Evolutionary conservation across 202 grass and related monocot genomes (phyloP).

Genomic region (Saccharum hybrid): DNA sequence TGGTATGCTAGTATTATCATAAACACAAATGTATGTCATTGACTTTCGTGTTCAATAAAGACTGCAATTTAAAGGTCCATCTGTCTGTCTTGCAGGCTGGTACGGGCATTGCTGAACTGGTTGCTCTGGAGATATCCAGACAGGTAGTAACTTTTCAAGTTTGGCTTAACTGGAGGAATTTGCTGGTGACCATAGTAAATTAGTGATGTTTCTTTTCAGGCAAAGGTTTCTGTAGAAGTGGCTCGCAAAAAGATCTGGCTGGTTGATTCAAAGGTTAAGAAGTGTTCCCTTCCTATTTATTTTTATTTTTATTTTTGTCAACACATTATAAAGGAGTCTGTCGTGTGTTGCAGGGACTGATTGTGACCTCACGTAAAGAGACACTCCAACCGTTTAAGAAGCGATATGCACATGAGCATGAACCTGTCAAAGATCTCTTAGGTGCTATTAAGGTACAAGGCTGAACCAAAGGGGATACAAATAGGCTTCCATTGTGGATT

Average conservation of each 20-base stretch:
- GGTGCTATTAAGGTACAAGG: conserved; percentile 71
- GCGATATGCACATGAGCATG: conserved; percentile 86
- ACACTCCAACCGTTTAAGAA: conserved; percentile 88
- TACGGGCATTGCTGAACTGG: conserved; percentile 92
- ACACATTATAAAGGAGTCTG: neutral
- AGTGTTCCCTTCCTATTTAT: neutral
- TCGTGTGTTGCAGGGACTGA: conserved; percentile 66
- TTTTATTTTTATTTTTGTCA: neutral
- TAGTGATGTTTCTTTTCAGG: conserved; percentile 53
- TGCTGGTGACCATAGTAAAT: neutral
- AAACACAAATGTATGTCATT: neutral
- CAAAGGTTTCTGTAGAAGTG: conserved; percentile 65
- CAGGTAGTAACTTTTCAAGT: conserved; percentile 54
- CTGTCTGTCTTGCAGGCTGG: conserved; percentile 69
- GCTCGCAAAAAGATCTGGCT: conserved; percentile 95
- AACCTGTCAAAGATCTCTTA: conserved; percentile 73
- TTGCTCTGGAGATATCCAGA: conserved; percentile 83
- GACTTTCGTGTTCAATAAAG: conserved; percentile 10
- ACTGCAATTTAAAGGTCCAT: neutral
- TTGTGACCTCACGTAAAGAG: conserved; percentile 70
- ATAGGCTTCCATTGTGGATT: conserved; percentile 27
- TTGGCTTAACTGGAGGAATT: neutral
- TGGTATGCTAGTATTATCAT: neutral
- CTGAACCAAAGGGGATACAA: conserved; percentile 19
- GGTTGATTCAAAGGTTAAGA: conserved; percentile 84